These are phyloP conservation scores for Talaromyces piceae DNA, from an alignment of 2,329 filamentous ascomycete genomes.

Conservation along the genomic window DNA sequence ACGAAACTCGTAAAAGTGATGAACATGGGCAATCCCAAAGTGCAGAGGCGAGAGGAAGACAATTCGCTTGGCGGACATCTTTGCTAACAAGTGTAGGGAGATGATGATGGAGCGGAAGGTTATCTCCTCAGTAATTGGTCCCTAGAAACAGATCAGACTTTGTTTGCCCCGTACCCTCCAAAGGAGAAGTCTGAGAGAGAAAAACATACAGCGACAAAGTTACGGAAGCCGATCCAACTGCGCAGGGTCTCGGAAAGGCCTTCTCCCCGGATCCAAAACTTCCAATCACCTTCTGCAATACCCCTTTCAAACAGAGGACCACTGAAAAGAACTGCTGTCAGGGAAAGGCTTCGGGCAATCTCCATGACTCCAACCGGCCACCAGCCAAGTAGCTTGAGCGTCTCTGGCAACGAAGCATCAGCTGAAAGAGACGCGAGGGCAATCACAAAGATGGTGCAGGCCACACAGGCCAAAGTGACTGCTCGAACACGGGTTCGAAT, in stretches of 20 bases:
- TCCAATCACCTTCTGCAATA: conserved; percentile 64
- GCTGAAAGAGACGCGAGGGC: conserved; percentile 52
- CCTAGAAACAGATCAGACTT: conserved; percentile 40
- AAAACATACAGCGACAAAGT: conserved; percentile 66
- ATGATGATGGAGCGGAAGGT: conserved; percentile 85
- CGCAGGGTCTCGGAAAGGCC: conserved; percentile 54
- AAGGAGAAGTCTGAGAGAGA: background rate
- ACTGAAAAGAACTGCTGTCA: conserved; percentile 72
- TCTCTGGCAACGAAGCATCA: conserved; percentile 44
- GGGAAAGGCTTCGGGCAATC: conserved; percentile 53
- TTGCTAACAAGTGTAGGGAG: conserved; percentile 70
- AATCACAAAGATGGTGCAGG: conserved; percentile 61
- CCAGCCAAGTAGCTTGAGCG: conserved; percentile 66
- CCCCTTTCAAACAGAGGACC: conserved; percentile 77
- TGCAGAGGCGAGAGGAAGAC: conserved; percentile 79
- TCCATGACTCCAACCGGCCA: conserved; percentile 68
- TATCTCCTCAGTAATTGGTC: conserved; percentile 84
- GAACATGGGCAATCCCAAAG: conserved; percentile 87
- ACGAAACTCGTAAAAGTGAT: conserved; percentile 93
- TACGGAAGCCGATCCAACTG: conserved; percentile 72
- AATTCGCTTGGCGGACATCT: conserved; percentile 49
- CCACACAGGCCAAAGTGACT: conserved; percentile 66
- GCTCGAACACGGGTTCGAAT: conserved; percentile 79
- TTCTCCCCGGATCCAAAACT: conserved; percentile 52
- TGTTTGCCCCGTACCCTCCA: background rate